Evolutionary conservation across 106 monocot species (phyloP), one percentile per base, ranked within the genome.

Genomic region (Chionographis japonica): DNA sequence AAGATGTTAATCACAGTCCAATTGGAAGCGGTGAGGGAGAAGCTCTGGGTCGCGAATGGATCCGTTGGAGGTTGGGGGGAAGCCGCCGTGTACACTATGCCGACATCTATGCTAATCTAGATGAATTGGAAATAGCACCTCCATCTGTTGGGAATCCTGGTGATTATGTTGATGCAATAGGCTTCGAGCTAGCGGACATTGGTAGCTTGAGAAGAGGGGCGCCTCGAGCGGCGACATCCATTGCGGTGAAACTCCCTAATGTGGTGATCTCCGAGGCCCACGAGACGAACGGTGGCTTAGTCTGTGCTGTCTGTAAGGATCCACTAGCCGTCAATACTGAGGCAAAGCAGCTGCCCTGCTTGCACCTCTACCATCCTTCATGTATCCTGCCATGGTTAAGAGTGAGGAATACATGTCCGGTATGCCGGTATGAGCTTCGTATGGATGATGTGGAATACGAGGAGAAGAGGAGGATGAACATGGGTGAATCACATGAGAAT

Each of bases 281-380:
- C 50, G 84, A 86, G 66, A 92, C 67, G 66, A 74, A 77, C 54
- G 89, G 76, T 12, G 54, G 52, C 13, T 59, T 87, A 55, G 55
- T 86, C 11, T 97, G 97, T 73, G 80, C 97, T 4, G 78, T 97
- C 40, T 97, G 97, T 65, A 97, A 97, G 77, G 97, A 92, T 20
- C 65, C 56, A 6, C 43, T 97, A 35, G 40, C 41, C 0, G 58
- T 72, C 13, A 66, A 70, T 42, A 62, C 74, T 20, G 70, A 80
- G 78, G 89, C 82, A n/a, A 85, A 69, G 14, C 75, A 77, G 58
- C 80, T 97, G 15, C 97, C 92, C 2, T 97, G 92, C 55, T 58
- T 37, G 41, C 92, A 97, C 58, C 68, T 97, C 11, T 97, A 92
- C 72, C 97, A 97, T 64, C 68, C 84, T 4, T 60, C 62, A 2